phyloP scores from a whole-genome alignment of 345 rosid genomes.

The Arabidopsis suecica region DNA sequence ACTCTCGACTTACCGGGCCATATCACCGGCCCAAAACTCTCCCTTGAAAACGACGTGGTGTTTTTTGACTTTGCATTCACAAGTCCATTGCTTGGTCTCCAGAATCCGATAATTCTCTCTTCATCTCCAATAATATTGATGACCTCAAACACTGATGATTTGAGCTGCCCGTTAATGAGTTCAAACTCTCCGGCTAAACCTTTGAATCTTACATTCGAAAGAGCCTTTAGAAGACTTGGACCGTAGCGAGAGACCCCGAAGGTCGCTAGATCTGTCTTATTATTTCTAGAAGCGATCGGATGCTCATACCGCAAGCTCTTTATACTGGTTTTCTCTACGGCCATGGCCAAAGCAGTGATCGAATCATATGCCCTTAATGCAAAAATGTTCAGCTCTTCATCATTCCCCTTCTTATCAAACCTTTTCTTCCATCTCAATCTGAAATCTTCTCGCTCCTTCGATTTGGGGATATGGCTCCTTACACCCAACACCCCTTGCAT shows the following conservation, averaged over 20 bases:
- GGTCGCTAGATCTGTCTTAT: slow-evolving; percentile 11
- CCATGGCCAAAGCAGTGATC: slow-evolving; percentile 50
- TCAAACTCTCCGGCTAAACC: slow-evolving; percentile 53
- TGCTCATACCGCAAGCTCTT: slow-evolving; percentile 11
- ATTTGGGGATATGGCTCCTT: slow-evolving; percentile 26
- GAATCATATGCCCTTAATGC: slow-evolving; percentile 53
- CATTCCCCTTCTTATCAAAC: neutral
- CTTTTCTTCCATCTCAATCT: slow-evolving; percentile 38
- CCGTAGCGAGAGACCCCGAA: slow-evolving; percentile 41
- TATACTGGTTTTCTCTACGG: slow-evolving; percentile 39
- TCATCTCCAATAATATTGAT: slow-evolving; percentile 47
- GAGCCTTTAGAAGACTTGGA: slow-evolving; percentile 37
- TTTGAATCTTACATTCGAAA: slow-evolving; percentile 42
- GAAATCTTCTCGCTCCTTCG: slow-evolving; percentile 29
- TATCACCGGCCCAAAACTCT: slow-evolving; percentile 15
- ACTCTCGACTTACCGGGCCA: slow-evolving; percentile 55
- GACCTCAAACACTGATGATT: slow-evolving; percentile 48
- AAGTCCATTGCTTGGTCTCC: slow-evolving; percentile 44
- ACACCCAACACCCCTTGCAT: slow-evolving; percentile 51
- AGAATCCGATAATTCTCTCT: slow-evolving; percentile 46
- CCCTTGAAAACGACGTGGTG: neutral
- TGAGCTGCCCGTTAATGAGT: slow-evolving; percentile 47
- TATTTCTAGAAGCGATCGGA: neutral
- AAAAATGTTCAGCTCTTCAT: slow-evolving; percentile 13
- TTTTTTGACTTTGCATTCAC: slow-evolving; percentile 1